Base-by-base conservation (phyloP, 2,329 filamentous ascomycete genomes). In the Stachybotrys chlorohalonatus region DNA sequence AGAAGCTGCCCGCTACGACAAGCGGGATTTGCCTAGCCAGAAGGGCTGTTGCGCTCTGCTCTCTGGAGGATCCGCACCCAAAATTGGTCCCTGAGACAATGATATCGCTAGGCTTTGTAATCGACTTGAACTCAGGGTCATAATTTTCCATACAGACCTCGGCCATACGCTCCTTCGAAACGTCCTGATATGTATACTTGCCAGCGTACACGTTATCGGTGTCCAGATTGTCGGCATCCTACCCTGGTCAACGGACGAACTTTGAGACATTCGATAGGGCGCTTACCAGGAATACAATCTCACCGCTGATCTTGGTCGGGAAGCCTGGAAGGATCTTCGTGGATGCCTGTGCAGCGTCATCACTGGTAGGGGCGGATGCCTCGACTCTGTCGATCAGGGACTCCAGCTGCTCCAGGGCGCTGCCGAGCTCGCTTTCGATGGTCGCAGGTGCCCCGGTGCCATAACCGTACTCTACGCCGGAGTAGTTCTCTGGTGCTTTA, bases 131-230 rank as follows among this genome's bases (percentile, higher is more conserved):
- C 0, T 75, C 68, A 0, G 80, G 73, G 67, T 97, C 93, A 73
- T 96, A 97, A 77, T 97, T 97, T 68, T 87, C 81, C 91, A 97
- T 96, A 70, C 88, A 92, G 0, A 92, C 91, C 60, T 88, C 76
- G 0, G 90, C 90, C 93, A 97, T 96, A 55, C 83, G 83, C 57
- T 90, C 86, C 0, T 73, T 75, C 0, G 87, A 74, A 1, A 97
- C 78, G 63, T 89, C 81, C 66, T 97, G 92, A 71, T 97, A 97
- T 0, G 92, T 96, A 69, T 90, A 91, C 67, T 92, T 91, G 5
- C 89, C 90, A 0, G 91, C 88, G 69, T 97, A 97, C 68, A 97
- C 96, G 53, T 82, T 86, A 65, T 97, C 93, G 0, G 93, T 97
- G 72, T 94, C 89, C 68, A 96, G 83, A 72, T 95, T 95, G 60